phyloP scores from a whole-genome alignment of 345 rosid genomes.

The Mallotus nudiflorus region DNA sequence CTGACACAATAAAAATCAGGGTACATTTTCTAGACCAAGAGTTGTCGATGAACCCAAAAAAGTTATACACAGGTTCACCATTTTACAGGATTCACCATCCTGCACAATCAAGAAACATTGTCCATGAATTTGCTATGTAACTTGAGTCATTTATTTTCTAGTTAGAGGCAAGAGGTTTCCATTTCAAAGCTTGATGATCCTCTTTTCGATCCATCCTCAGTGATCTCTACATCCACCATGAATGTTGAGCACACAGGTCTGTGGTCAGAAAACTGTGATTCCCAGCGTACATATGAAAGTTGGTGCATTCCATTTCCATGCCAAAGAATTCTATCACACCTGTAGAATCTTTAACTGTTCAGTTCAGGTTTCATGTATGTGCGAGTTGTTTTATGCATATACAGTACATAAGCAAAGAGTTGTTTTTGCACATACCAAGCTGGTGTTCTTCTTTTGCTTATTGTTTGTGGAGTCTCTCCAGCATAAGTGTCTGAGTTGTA shows the following conservation, averaged over 20 bases:
- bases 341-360: constrained; percentile 24
- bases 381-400: too few species aligned
- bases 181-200: constrained; percentile 26
- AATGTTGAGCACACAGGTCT: constrained; percentile 76
- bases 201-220: constrained; percentile 37
- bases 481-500: constrained; percentile 77
- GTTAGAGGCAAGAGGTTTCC: constrained; percentile 38
- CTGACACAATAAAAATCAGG: too few species aligned
- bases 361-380: not conserved
- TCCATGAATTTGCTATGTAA: too few species aligned
- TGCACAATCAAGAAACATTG: too few species aligned
- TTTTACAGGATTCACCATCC: too few species aligned
- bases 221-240: constrained; percentile 50
- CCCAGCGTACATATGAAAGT: constrained; percentile 56
- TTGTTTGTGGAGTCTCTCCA: constrained; percentile 60
- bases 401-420: not conserved
- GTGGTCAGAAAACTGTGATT: constrained; percentile 84
- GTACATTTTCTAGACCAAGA: too few species aligned
- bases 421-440: constrained; percentile 61
- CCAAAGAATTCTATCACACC: constrained; percentile 98
- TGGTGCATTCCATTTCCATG: constrained; percentile 69
- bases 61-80: too few species aligned
- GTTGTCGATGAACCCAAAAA: too few species aligned
- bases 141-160: constrained; percentile 2
- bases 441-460: constrained; percentile 88